A percentile compares a stretch with the other conserved stretches of the same genome.
Conservation (phyloP, 2,329 filamentous ascomycete genomes). For the Aspergillus sp. region DNA sequence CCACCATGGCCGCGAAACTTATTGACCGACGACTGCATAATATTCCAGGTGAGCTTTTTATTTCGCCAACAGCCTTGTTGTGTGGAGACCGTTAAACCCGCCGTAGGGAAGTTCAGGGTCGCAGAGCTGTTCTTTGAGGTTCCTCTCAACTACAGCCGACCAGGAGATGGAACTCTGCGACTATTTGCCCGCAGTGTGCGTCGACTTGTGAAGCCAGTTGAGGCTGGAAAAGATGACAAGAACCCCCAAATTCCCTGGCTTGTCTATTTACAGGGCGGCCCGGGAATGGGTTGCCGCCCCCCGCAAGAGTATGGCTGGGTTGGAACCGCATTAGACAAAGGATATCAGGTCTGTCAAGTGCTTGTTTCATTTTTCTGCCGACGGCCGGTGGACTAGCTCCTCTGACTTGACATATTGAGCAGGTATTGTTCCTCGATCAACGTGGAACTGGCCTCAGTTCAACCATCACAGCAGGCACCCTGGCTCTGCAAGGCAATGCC, state of each 20-base stretch:
- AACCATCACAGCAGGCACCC: conserved; percentile 71
- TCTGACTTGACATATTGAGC: neutral
- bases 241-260: conserved; percentile 55
- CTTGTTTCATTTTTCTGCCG: neutral
- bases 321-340: conserved; percentile 69
- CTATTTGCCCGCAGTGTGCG: conserved; percentile 76
- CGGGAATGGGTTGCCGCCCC: conserved; percentile 72
- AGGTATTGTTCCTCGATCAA: conserved; percentile 79
- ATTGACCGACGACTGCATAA: conserved; percentile 39
- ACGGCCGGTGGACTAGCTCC: neutral
- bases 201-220: conserved; percentile 56
- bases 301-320: conserved; percentile 74
- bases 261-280: conserved; percentile 82
- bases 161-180: conserved; percentile 60
- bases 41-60: conserved; percentile 33
- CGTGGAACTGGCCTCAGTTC: conserved; percentile 84
- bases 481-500: conserved; percentile 64
- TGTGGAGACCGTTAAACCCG: conserved; percentile 5
- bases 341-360: conserved; percentile 65
- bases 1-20: conserved; percentile 38
- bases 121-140: conserved; percentile 86
- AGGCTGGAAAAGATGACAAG: conserved; percentile 43
- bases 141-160: conserved; percentile 72
- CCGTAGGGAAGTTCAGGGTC: conserved; percentile 68
- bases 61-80: neutral